These are phyloP conservation scores for Pseudognaphalium luteoalbum DNA, from an alignment of 129 eudicot genomes.

Conservation along the genomic window DNA sequence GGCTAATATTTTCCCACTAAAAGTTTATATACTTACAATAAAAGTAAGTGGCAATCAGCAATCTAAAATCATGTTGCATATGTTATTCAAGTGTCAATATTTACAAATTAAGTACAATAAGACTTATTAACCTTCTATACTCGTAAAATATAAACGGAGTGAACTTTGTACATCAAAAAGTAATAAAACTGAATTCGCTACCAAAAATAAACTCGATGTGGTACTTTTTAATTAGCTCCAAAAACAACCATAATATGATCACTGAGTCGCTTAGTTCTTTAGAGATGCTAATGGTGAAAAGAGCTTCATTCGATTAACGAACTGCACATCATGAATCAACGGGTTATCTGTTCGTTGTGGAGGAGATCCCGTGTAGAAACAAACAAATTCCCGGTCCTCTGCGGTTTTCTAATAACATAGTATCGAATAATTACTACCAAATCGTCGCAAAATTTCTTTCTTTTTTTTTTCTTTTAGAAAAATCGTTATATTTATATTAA, in stretches of 20 bases:
- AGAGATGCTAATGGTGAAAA: constrained; percentile 38
- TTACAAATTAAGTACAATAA: background rate
- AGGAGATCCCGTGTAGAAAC: constrained; percentile 59
- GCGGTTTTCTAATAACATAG: constrained; percentile 25
- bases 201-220: background rate
- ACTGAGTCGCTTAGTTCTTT: constrained; percentile 19
- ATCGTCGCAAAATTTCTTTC: background rate
- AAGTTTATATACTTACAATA: too few relatives aligned
- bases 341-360: constrained; percentile 68
- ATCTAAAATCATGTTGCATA: background rate
- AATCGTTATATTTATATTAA: background rate
- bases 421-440: background rate
- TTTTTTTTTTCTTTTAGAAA: background rate
- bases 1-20: too few relatives aligned
- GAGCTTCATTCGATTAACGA: constrained; percentile 53
- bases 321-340: constrained; percentile 65
- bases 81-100: background rate
- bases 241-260: background rate
- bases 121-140: background rate
- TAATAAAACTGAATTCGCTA: background rate
- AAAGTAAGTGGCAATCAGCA: too few relatives aligned
- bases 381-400: constrained; percentile 38
- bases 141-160: background rate
- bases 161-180: background rate
- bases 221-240: background rate